phyloP scores from a whole-genome alignment of 257 asterid species.

The Solanum neorickii region DNA sequence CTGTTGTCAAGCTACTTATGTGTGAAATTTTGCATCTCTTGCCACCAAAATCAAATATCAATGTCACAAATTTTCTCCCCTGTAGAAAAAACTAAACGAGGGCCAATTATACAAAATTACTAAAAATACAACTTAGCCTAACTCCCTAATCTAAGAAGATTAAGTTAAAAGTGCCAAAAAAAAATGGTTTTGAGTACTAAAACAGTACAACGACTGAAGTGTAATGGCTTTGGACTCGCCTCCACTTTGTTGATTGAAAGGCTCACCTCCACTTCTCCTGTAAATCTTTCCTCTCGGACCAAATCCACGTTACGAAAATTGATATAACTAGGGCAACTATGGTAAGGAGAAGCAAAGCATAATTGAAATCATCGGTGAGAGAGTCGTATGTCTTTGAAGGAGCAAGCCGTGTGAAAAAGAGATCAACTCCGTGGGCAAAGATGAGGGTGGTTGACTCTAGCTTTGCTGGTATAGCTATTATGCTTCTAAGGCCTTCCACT shows the following conservation, averaged over 20 bases:
- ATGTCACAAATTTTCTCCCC: background rate
- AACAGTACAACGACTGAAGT: background rate
- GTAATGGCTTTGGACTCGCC: background rate
- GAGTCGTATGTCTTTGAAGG: conserved; percentile 95
- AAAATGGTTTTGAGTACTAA: background rate
- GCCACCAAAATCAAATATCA: background rate
- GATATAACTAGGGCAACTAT: conserved; percentile 74
- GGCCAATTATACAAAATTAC: background rate
- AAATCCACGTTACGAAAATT: conserved; percentile 77
- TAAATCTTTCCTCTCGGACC: conserved; percentile 90
- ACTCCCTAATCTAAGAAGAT: conserved; percentile 2
- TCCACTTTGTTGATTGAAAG: background rate
- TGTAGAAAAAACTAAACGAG: background rate
- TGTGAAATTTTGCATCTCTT: background rate
- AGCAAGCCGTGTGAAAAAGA: conserved; percentile 82
- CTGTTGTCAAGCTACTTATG: background rate
- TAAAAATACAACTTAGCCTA: conserved; percentile 2
- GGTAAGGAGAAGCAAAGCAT: conserved; percentile 76
- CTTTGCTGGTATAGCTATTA: conserved; percentile 72
- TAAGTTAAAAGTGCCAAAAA: background rate
- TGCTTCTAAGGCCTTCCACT: conserved; percentile 89
- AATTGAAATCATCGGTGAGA: conserved; percentile 94
- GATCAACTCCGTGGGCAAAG: conserved; percentile 83
- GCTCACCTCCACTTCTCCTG: conserved; percentile 96
- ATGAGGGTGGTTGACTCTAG: conserved; percentile 94